Percentiles rank a stretch among this genome's conserved stretches.
Conservation (phyloP, 768 basidiomycete species). For the Naganishia randhawae region DNA sequence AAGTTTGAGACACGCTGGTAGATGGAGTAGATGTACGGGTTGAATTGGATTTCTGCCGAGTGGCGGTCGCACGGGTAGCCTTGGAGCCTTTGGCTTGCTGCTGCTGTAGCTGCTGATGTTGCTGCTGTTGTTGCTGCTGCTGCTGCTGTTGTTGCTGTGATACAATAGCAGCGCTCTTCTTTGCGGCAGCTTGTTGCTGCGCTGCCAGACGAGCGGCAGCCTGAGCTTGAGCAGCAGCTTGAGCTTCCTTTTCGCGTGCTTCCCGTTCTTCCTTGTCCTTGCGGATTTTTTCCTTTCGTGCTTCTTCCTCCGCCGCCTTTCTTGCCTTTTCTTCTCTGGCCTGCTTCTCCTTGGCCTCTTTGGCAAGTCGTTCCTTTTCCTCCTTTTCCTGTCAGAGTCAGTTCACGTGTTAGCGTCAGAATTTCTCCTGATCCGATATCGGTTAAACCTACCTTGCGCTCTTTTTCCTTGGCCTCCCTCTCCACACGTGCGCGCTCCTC, state of each 20-base stretch:
- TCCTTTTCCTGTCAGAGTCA: conserved; percentile 48
- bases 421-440: conserved; percentile 72
- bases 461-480: conserved; percentile 50
- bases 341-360: conserved; percentile 57
- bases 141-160: conserved; percentile 20
- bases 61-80: neutral
- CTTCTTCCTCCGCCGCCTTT: conserved; percentile 50
- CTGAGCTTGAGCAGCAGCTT: conserved; percentile 33
- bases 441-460: conserved; percentile 54
- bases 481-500: conserved; percentile 53
- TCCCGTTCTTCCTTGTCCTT: conserved; percentile 49
- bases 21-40: conserved; percentile 22
- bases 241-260: conserved; percentile 35
- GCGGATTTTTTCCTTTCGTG: conserved; percentile 39
- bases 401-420: conserved; percentile 49
- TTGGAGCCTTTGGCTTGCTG: conserved; percentile 11
- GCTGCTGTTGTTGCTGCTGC: neutral
- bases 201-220: conserved; percentile 21
- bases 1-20: conserved; percentile 28
- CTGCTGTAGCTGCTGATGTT: neutral
- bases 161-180: conserved; percentile 32
- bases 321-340: conserved; percentile 68
- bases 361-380: conserved; percentile 60
- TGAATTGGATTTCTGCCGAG: conserved; percentile 14
- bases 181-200: conserved; percentile 31